phyloP scores from a whole-genome alignment of 2,329 filamentous ascomycete genomes.

The Fusarium neocosmosporiellum region DNA sequence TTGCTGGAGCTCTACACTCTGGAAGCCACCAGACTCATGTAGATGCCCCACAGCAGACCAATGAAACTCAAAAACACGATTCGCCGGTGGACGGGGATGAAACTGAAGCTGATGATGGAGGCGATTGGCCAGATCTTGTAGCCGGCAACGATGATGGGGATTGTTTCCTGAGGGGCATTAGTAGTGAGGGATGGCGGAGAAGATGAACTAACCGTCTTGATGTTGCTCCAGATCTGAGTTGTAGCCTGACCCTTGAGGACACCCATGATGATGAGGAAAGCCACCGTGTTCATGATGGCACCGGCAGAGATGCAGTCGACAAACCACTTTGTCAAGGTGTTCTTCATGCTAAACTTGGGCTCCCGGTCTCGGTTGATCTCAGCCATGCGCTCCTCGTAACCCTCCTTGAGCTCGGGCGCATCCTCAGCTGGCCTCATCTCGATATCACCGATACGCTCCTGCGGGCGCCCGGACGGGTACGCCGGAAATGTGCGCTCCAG shows the following conservation, averaged over 20 bases:
- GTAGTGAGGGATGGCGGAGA: background rate
- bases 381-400: slow-evolving; percentile 33
- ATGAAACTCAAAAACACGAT: slow-evolving; percentile 63
- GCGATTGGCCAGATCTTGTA: slow-evolving; percentile 65
- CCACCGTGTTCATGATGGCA: slow-evolving; percentile 58
- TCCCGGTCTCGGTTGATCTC: slow-evolving; percentile 29
- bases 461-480: slow-evolving; percentile 40
- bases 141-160: slow-evolving; percentile 60
- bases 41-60: slow-evolving; percentile 62
- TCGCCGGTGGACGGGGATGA: slow-evolving; percentile 60
- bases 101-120: slow-evolving; percentile 62
- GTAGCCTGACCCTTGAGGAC: slow-evolving; percentile 54
- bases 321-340: slow-evolving; percentile 62
- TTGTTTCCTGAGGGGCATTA: slow-evolving; percentile 51
- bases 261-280: slow-evolving; percentile 61
- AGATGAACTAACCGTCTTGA: slow-evolving; percentile 46
- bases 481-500: slow-evolving; percentile 66
- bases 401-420: slow-evolving; percentile 35
- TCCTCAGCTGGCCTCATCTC: slow-evolving; percentile 46
- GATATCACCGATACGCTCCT: slow-evolving; percentile 36
- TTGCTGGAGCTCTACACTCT: slow-evolving; percentile 45
- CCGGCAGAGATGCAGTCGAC: slow-evolving; percentile 61
- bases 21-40: slow-evolving; percentile 61
- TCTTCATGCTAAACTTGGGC: slow-evolving; percentile 53
- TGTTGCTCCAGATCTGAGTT: slow-evolving; percentile 52